Percentiles rank a stretch among this genome's conserved stretches.
These are phyloP conservation scores for Vanderwaltozyma tropicalis DNA, from an alignment of 805 yeast genomes.

Conservation along the genomic window DNA sequence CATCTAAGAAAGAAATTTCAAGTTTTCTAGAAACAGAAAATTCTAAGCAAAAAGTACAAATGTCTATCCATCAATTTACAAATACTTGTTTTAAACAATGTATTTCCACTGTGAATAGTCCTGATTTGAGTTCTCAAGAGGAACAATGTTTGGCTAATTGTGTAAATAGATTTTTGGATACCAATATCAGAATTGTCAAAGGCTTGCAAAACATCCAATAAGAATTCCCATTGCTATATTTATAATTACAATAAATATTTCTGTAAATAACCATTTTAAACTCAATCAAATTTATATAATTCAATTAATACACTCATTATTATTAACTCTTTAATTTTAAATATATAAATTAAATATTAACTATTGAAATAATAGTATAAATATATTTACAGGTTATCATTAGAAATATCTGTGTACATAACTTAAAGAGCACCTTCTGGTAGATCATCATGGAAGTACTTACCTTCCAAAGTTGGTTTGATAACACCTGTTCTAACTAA, in stretches of 20 bases:
- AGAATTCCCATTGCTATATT: no score
- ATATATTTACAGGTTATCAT: neutral
- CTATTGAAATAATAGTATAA: no score
- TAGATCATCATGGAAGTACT: constrained; percentile 87
- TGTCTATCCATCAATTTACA: constrained; percentile 79
- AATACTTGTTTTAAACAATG: constrained; percentile 88
- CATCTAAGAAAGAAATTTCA: constrained; percentile 62
- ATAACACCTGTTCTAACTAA: constrained; percentile 79
- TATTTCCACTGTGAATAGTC: constrained; percentile 38
- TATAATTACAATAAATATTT: no score
- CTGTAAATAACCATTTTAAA: constrained; percentile 1
- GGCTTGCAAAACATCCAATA: constrained; percentile 27
- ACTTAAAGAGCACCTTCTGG: constrained; percentile 54
- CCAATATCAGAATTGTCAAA: constrained; percentile 75
- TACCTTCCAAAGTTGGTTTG: constrained; percentile 82
- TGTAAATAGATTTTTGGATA: constrained; percentile 75
- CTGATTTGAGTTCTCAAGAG: constrained; percentile 46
- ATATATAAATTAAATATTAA: no score
- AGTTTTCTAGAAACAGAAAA: constrained; percentile 73
- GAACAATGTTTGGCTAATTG: constrained; percentile 71
- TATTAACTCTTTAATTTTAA: no score
- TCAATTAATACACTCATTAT: no score
- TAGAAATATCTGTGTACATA: neutral
- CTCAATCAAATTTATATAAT: neutral
- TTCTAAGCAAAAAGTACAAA: constrained; percentile 78